A percentile compares a stretch with the other conserved stretches of the same genome.
These are phyloP conservation scores for Tetrahymena thermophila DNA, from an alignment of 73 alveolate genomes.

Conservation along the genomic window DNA sequence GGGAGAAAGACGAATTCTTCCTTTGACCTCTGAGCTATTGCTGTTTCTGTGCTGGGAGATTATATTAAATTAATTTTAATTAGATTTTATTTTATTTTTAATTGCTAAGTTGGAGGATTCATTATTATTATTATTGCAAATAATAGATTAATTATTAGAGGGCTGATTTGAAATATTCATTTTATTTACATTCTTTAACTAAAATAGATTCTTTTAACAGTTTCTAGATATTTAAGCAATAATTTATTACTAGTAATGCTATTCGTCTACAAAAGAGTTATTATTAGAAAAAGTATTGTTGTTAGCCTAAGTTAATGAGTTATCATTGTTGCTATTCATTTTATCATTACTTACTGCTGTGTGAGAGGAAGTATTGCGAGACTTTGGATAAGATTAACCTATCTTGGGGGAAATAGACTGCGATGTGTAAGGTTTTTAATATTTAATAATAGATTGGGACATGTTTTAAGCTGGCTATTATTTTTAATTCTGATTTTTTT, in stretches of 20 bases:
- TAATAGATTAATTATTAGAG: not conserved
- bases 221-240: not conserved
- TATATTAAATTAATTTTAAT: not conserved
- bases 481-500: not conserved
- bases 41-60: not conserved
- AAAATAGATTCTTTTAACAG: not conserved
- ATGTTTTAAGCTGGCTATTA: not conserved
- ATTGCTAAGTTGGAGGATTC: not conserved
- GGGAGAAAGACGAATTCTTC: not conserved
- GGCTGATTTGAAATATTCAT: not conserved
- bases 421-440: not conserved
- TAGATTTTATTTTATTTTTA: not conserved
- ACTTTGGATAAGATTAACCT: not conserved
- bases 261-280: not conserved
- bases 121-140: not conserved
- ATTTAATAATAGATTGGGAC: not conserved
- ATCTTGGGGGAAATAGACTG: not conserved
- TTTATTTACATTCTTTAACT: not conserved
- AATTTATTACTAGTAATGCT: not conserved
- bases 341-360: not conserved
- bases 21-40: not conserved
- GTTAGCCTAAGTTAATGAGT: not conserved
- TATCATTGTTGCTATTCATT: not conserved
- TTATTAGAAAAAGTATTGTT: not conserved
- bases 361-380: not conserved